Evolutionary conservation across 2,329 filamentous ascomycete genomes (phyloP).

Genomic region (Zalaria sp.): DNA sequence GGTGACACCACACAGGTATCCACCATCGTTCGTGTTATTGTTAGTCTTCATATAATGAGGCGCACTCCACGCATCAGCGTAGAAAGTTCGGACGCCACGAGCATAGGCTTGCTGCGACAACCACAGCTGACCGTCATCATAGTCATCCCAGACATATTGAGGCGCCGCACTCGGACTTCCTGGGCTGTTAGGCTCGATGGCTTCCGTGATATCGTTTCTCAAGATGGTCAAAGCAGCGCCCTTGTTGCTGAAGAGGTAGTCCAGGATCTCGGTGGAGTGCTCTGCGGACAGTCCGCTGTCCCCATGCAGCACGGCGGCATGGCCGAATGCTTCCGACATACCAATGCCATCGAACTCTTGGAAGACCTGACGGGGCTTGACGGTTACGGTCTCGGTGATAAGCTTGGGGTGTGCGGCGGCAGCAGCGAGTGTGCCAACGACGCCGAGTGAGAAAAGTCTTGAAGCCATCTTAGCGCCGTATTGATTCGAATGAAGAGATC

Average conservation of each 20-base stretch:
- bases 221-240: conserved; percentile 38
- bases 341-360: conserved; percentile 35
- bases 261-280: conserved; percentile 19
- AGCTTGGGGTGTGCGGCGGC: neutral
- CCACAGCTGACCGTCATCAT: conserved; percentile 37
- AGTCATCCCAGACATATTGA: conserved; percentile 31
- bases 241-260: conserved; percentile 31
- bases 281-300: neutral
- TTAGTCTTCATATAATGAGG: conserved; percentile 40
- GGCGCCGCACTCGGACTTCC: conserved; percentile 27
- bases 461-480: neutral
- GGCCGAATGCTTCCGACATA: conserved; percentile 34
- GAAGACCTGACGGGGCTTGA: neutral
- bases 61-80: conserved; percentile 37
- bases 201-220: conserved; percentile 23
- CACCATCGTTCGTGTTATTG: conserved; percentile 20
- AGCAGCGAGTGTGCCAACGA: neutral
- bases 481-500: neutral
- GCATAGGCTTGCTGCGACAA: conserved; percentile 34
- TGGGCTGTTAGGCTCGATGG: conserved; percentile 22
- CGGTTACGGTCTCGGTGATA: neutral
- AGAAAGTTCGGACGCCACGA: conserved; percentile 31
- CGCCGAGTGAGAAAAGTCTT: neutral
- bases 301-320: conserved; percentile 13
- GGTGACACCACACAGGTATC: conserved; percentile 31